Evolutionary conservation across 768 basidiomycete genomes (phyloP).

Genomic region (Amanita brunnescens): DNA sequence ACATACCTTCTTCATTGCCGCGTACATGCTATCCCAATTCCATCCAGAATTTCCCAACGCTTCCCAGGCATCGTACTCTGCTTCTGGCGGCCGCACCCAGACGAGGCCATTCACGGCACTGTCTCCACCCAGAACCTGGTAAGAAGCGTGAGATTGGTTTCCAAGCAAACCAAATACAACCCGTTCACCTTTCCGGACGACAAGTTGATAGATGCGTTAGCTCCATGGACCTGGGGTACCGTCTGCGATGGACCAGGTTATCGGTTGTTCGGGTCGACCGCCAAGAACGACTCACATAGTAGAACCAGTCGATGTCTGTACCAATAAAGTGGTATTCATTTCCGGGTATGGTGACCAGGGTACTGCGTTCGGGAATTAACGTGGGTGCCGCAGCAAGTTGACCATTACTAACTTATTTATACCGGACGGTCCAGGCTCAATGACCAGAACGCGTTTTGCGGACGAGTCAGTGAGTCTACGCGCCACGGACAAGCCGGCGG

Average conservation of each 20-base stretch:
- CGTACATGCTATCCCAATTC: constrained; percentile 14
- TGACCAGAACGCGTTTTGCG: constrained; percentile 26
- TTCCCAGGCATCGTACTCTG: constrained; percentile 12
- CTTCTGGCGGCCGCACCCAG: constrained; percentile 22
- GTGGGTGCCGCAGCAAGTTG: not conserved
- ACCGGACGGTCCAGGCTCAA: constrained; percentile 26
- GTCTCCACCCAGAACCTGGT: constrained; percentile 27
- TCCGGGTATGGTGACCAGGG: constrained; percentile 20
- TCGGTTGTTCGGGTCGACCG: not conserved
- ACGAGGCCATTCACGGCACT: constrained; percentile 28
- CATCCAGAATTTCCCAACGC: constrained; percentile 12
- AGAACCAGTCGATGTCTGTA: constrained; percentile 21
- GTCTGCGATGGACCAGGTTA: constrained; percentile 10
- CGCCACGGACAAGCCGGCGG: constrained; percentile 24
- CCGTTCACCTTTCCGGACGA: constrained; percentile 20
- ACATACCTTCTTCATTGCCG: constrained; percentile 14
- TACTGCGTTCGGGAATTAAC: constrained; percentile 4
- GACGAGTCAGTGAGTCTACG: constrained; percentile 26
- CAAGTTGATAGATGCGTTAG: constrained; percentile 16
- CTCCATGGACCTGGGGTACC: constrained; percentile 17
- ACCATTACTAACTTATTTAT: constrained; percentile 14
- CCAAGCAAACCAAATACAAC: not conserved
- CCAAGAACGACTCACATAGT: constrained; percentile 12
- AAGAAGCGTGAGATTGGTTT: not conserved
- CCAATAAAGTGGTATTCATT: constrained; percentile 20